Percentiles rank a stretch among this genome's conserved stretches.
Evolutionary conservation across 768 basidiomycete species (phyloP).

Genomic region (Suillus weaverae): DNA sequence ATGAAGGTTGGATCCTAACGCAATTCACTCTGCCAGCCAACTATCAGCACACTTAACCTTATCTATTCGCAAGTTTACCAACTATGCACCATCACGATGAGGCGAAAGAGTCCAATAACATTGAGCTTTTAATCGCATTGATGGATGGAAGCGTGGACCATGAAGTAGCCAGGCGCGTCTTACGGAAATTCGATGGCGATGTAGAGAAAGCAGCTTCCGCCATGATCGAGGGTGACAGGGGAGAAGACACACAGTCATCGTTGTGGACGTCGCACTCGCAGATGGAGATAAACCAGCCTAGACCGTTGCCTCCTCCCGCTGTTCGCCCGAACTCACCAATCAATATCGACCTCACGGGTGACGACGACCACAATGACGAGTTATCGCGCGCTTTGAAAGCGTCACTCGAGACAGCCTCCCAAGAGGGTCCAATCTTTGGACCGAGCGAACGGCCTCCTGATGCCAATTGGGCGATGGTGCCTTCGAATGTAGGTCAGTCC

Average conservation of each 20-base stretch:
- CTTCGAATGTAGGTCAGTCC: constrained; percentile 53
- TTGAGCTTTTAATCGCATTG: constrained; percentile 36
- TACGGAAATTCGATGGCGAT: constrained; percentile 61
- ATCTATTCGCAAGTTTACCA: background rate
- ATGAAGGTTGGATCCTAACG: background rate
- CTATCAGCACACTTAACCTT: background rate
- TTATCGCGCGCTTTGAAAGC: constrained; percentile 53
- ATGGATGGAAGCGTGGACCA: constrained; percentile 43
- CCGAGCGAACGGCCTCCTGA: constrained; percentile 63
- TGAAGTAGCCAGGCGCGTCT: constrained; percentile 52
- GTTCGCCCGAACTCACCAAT: constrained; percentile 31
- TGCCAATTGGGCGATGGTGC: constrained; percentile 69
- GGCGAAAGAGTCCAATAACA: constrained; percentile 29
- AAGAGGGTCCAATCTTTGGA: constrained; percentile 45
- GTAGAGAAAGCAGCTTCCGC: constrained; percentile 56
- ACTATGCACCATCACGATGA: constrained; percentile 18
- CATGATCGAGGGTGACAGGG: constrained; percentile 52
- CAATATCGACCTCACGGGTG: constrained; percentile 60
- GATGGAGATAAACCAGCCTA: constrained; percentile 12
- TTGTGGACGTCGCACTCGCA: constrained; percentile 17
- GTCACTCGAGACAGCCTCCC: constrained; percentile 42
- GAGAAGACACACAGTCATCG: constrained; percentile 27
- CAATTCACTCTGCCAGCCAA: background rate
- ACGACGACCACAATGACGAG: constrained; percentile 49
- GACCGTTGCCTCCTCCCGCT: constrained; percentile 9